Percentiles rank a stretch among this genome's conserved stretches.
These are phyloP conservation scores for Orbilia blumenaviensis DNA, from an alignment of 2,329 filamentous ascomycete genomes.

Conservation along the genomic window DNA sequence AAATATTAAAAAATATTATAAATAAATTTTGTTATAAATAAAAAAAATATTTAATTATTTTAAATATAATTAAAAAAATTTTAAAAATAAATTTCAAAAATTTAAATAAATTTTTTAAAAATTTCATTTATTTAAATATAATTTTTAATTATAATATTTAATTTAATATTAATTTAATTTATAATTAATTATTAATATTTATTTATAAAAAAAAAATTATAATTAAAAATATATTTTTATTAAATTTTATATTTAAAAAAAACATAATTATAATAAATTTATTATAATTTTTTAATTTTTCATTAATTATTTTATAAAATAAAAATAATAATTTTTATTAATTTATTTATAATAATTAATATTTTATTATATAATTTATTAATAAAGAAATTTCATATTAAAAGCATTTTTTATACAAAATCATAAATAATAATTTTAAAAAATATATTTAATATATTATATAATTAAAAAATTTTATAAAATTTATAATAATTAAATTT, in stretches of 20 bases:
- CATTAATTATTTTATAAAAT: too few species aligned
- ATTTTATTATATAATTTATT: neutral
- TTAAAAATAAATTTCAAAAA: conserved; percentile 23
- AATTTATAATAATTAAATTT: too few species aligned
- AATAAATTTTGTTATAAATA: too few species aligned
- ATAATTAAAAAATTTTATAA: neutral
- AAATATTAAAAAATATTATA: too few species aligned
- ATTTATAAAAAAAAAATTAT: conserved; percentile 3
- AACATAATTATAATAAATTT: neutral
- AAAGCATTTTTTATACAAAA: conserved; percentile 1
- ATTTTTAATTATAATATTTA: neutral
- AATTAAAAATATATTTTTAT: neutral
- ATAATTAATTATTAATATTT: neutral
- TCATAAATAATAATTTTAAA: too few species aligned
- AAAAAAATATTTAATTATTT: neutral
- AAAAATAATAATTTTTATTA: neutral
- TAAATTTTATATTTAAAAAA: too few species aligned
- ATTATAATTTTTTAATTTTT: conserved; percentile 6
- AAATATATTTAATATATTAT: too few species aligned
- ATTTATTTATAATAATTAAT: neutral
- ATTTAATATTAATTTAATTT: neutral
- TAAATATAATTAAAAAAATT: neutral
- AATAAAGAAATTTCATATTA: neutral
- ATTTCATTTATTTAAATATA: neutral
- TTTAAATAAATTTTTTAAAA: neutral